Base-by-base conservation (phyloP, 108 stramenopile species). In the Parietichytrium sp. region DNA sequence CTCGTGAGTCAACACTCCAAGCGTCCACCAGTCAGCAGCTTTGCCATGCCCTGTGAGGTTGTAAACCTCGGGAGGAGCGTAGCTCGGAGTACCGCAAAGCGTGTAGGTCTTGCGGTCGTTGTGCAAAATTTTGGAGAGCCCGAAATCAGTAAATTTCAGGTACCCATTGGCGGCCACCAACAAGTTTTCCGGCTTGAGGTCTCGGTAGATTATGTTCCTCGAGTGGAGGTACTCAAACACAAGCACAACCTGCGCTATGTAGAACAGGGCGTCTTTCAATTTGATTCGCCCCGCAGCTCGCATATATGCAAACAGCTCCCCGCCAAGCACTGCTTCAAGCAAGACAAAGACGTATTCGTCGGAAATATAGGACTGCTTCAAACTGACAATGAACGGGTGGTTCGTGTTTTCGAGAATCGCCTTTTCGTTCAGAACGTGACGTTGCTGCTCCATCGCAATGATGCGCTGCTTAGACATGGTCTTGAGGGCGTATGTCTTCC, bases 21-120 rank as follows among this genome's bases (percentile, higher is more conserved):
- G 94, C 2, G 95, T 91, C 98, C 98, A 99, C 83, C 93, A 97
- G 88, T 99, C 98, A 6, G 95, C 97, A 79, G 91, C 94, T 84
- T 96, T 96, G 86, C 95, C 94, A 87, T 99, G 97, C 25, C 97
- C 97, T 79, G 89, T 90, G 49, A 94, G 94, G 38, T 96, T 90
- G 83, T 98, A 96, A 54, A 84, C 79, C 23, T 84, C 83, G 30
- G 83, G 83, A 1, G 83, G 49, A n/a, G 79, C 42, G 54, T 84
- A 84, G 36, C 48, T 48, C 0, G 52, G 79, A 16, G 83, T 84
- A 0, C 84, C 84, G 29, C 84, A 84, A 13, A 84, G 50, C 29
- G 84, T 85, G 80, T 81, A 85, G 0, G 84, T 85, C 49, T 85
- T 85, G n/a, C 50, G 31, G 47, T 45, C 54, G 1, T 45, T 52